Evolutionary conservation across 169 alveolate species (phyloP).

Genomic region (Eimeria necatrix): DNA sequence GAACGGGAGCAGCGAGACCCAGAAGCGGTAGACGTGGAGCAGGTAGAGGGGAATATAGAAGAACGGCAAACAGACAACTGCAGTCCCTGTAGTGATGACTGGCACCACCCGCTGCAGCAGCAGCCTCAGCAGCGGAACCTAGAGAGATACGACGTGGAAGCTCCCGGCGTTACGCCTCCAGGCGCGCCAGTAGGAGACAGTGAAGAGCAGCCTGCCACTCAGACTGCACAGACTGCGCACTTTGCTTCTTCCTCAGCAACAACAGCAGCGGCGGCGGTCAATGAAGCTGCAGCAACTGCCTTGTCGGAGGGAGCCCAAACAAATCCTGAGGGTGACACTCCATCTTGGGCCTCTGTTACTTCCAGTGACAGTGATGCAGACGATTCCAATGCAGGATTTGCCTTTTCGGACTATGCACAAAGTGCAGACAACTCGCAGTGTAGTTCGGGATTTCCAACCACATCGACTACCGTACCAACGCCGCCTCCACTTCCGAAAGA

Average conservation of each 20-base stretch:
- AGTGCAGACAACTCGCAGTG: background rate
- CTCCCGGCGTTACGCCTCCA: background rate
- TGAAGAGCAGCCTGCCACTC: background rate
- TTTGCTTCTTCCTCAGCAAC: slow-evolving; percentile 32
- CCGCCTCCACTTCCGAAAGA: slow-evolving; percentile 36
- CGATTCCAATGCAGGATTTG: background rate
- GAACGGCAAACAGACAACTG: background rate
- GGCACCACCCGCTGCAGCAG: slow-evolving; percentile 27
- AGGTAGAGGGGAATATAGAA: slow-evolving; percentile 27
- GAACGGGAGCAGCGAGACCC: slow-evolving; percentile 40
- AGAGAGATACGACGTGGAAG: background rate
- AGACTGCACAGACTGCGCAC: background rate
- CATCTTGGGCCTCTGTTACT: slow-evolving; percentile 62
- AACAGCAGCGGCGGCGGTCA: slow-evolving; percentile 37
- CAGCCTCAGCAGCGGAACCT: slow-evolving; percentile 11
- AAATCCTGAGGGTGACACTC: slow-evolving; percentile 45
- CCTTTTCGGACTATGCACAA: slow-evolving; percentile 2
- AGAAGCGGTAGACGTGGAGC: background rate
- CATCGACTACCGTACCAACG: slow-evolving; percentile 62
- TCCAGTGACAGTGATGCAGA: slow-evolving; percentile 71
- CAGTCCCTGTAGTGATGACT: background rate
- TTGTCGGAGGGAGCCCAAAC: slow-evolving; percentile 15
- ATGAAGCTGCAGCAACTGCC: slow-evolving; percentile 67
- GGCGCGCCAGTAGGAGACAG: background rate
- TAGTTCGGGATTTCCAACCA: slow-evolving; percentile 48